A percentile compares a stretch with the other conserved stretches of the same genome.
Evolutionary conservation across 2,329 filamentous ascomycete genomes (phyloP).

Genomic region (Ophiosphaerella korrae): DNA sequence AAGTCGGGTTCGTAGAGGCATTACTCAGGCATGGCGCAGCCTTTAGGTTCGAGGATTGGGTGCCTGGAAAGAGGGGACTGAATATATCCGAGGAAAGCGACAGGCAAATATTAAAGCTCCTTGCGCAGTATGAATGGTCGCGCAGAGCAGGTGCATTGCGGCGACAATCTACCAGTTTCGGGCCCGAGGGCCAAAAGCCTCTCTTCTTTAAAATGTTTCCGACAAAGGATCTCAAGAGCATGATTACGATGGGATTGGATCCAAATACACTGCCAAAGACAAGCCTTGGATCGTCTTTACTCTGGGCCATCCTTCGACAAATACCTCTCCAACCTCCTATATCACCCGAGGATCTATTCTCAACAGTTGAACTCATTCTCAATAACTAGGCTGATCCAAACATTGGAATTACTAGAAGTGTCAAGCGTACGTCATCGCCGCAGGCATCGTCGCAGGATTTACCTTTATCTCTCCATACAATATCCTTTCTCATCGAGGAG

Average conservation of each 20-base stretch:
- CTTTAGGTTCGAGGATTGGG: conserved; percentile 35
- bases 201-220: conserved; percentile 26
- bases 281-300: conserved; percentile 18
- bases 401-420: conserved; percentile 14
- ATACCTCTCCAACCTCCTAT: conserved; percentile 16
- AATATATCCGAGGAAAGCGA: conserved; percentile 10
- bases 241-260: conserved; percentile 34
- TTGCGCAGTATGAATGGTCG: conserved; percentile 37
- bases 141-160: conserved; percentile 24
- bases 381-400: conserved; percentile 27
- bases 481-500: conserved; percentile 33
- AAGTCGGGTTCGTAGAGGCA: conserved; percentile 30
- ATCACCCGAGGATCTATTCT: conserved; percentile 22
- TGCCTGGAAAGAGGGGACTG: conserved; percentile 11
- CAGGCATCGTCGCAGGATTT: conserved; percentile 9
- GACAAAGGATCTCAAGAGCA: conserved; percentile 21
- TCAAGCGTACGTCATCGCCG: conserved; percentile 12
- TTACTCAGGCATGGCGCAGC: conserved; percentile 35
- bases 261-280: conserved; percentile 24
- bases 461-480: conserved; percentile 21
- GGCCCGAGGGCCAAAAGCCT: conserved; percentile 3
- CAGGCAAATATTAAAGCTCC: conserved; percentile 24
- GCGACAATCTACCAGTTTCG: conserved; percentile 13
- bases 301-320: conserved; percentile 32
- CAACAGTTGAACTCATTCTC: conserved; percentile 23